phyloP scores from a whole-genome alignment of 2,329 filamentous ascomycete species.

The Ophiostoma montium region DNA sequence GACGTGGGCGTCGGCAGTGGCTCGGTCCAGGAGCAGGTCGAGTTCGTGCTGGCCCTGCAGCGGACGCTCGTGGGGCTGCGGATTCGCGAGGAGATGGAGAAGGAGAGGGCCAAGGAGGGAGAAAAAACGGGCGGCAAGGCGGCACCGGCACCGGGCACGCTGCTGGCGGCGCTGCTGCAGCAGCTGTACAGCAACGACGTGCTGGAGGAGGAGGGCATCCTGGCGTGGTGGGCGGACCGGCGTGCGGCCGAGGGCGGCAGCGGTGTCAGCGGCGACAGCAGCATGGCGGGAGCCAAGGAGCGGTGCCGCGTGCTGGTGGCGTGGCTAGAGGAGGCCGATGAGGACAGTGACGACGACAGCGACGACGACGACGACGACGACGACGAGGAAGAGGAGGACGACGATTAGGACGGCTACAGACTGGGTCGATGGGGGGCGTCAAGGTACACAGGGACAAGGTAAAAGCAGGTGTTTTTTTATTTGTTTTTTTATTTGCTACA shows the following conservation, averaged over 20 bases:
- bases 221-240: slow-evolving; percentile 76
- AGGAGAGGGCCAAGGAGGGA: neutral
- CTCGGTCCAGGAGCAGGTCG: slow-evolving; percentile 58
- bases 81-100: slow-evolving; percentile 8
- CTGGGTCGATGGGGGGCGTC: no score
- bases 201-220: slow-evolving; percentile 75
- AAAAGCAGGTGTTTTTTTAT: no score
- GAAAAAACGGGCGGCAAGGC: neutral
- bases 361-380: slow-evolving; percentile 29
- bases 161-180: slow-evolving; percentile 68
- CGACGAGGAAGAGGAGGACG: slow-evolving; percentile 2
- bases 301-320: slow-evolving; percentile 71
- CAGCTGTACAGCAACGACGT: slow-evolving; percentile 75
- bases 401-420: neutral
- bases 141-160: slow-evolving; percentile 30
- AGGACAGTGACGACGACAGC: slow-evolving; percentile 54
- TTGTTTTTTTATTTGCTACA: no score
- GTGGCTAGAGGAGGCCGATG: slow-evolving; percentile 65
- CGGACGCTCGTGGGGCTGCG: slow-evolving; percentile 52
- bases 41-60: slow-evolving; percentile 72
- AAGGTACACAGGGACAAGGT: no score
- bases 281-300: slow-evolving; percentile 53
- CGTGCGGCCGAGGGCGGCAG: slow-evolving; percentile 51
- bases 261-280: slow-evolving; percentile 9
- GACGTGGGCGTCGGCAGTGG: slow-evolving; percentile 36